These are phyloP conservation scores for Pyrenophora tritici-repentis DNA, from an alignment of 2,329 filamentous ascomycete species.

Conservation along the genomic window DNA sequence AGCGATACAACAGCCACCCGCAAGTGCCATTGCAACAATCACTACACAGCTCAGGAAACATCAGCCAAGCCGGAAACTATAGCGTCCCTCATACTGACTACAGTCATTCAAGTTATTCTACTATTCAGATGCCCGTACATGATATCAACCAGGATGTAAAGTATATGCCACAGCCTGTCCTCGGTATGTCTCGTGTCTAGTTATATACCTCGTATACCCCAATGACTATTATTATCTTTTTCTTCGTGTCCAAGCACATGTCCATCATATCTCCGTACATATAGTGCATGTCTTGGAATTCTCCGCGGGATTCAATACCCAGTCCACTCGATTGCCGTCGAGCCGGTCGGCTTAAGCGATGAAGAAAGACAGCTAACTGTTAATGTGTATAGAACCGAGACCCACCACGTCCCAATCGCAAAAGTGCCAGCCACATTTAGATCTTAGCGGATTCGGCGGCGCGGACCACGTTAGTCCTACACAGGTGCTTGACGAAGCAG, in stretches of 20 bases:
- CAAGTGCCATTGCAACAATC: conserved; percentile 25
- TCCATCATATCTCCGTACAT: conserved; percentile 4
- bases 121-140: conserved; percentile 45
- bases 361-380: conserved; percentile 26
- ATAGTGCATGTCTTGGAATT: conserved; percentile 14
- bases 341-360: background rate
- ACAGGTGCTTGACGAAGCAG: conserved; percentile 44
- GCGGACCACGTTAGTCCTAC: conserved; percentile 47
- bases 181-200: conserved; percentile 50
- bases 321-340: background rate
- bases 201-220: conserved; percentile 40
- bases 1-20: conserved; percentile 32
- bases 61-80: conserved; percentile 31
- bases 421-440: conserved; percentile 23
- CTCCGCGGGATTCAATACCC: background rate
- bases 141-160: conserved; percentile 44
- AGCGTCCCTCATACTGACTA: conserved; percentile 32
- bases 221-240: conserved; percentile 39
- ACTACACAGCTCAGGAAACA: conserved; percentile 23
- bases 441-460: conserved; percentile 45
- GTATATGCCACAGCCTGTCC: conserved; percentile 46
- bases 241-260: conserved; percentile 19
- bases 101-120: conserved; percentile 35
- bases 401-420: conserved; percentile 19
- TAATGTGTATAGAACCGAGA: conserved; percentile 31